Conservation (phyloP, 2,329 filamentous ascomycete species). For the Hirsutella thompsonii region DNA sequence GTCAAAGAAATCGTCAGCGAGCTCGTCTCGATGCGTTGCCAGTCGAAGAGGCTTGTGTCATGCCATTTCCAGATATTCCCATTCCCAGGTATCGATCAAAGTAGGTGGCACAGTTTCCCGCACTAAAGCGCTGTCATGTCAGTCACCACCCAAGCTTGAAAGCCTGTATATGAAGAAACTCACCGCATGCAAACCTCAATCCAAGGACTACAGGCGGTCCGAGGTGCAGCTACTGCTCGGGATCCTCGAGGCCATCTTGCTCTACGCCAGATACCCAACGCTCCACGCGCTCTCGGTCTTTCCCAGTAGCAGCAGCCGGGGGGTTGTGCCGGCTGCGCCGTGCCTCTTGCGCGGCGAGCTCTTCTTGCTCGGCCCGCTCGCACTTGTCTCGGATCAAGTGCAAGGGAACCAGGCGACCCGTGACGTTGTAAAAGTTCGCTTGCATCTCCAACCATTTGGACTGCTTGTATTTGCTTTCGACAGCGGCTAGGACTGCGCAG, state of each 20-base stretch:
- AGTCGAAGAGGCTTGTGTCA: too few species aligned
- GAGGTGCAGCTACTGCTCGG: neutral
- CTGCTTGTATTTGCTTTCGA: constrained; percentile 19
- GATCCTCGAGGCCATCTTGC: constrained; percentile 2
- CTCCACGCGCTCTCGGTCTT: constrained; percentile 6
- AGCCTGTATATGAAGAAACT: too few species aligned
- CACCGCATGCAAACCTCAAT: too few species aligned
- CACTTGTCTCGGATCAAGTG: constrained; percentile 22
- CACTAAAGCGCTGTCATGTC: too few species aligned
- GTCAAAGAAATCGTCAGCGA: too few species aligned
- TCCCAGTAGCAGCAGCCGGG: neutral
- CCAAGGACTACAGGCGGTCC: too few species aligned
- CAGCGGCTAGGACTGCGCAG: constrained; percentile 20
- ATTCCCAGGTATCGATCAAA: too few species aligned
- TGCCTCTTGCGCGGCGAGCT: neutral
- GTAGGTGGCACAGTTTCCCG: too few species aligned
- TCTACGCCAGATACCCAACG: constrained; percentile 9
- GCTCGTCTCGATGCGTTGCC: too few species aligned
- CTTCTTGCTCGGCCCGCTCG: constrained; percentile 14
- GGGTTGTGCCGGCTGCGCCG: too few species aligned
- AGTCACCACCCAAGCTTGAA: too few species aligned
- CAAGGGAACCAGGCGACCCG: constrained; percentile 25
- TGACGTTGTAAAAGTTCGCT: constrained; percentile 28
- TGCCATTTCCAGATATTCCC: too few species aligned
- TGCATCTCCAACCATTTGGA: constrained; percentile 29